Conservation (phyloP, 2,329 filamentous ascomycete species). For the Sporothrix variecibatus region DNA sequence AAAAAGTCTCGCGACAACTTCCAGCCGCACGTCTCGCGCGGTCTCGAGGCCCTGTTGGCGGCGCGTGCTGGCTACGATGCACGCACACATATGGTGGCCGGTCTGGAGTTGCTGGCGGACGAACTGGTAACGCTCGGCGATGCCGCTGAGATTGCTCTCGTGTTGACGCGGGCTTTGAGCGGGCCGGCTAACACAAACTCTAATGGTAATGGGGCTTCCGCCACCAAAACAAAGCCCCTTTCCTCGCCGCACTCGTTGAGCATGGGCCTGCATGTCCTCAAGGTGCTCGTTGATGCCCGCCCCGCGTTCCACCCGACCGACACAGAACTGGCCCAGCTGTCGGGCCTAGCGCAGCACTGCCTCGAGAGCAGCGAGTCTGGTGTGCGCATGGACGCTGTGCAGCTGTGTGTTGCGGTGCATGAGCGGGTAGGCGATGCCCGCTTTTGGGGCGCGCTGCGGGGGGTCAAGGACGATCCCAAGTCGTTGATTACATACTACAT, state of each 20-base stretch:
- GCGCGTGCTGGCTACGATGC: slow-evolving; percentile 68
- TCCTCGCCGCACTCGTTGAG: slow-evolving; percentile 53
- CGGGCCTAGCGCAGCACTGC: slow-evolving; percentile 55
- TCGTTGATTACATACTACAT: slow-evolving; percentile 81
- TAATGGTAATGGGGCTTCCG: background rate
- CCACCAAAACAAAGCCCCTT: background rate
- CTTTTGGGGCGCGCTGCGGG: slow-evolving; percentile 70
- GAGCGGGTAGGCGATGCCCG: slow-evolving; percentile 57
- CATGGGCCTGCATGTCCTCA: slow-evolving; percentile 66
- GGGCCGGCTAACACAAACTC: slow-evolving; percentile 40
- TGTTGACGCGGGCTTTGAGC: slow-evolving; percentile 53
- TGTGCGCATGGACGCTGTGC: slow-evolving; percentile 73
- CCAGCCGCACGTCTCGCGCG: slow-evolving; percentile 65
- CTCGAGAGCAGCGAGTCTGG: slow-evolving; percentile 63
- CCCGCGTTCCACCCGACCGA: slow-evolving; percentile 53
- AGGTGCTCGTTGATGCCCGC: slow-evolving; percentile 55
- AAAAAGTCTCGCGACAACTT: slow-evolving; percentile 67
- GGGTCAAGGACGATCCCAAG: slow-evolving; percentile 69
- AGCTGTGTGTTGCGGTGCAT: slow-evolving; percentile 74
- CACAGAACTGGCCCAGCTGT: slow-evolving; percentile 53
- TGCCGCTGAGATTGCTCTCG: slow-evolving; percentile 59
- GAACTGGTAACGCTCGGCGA: slow-evolving; percentile 70
- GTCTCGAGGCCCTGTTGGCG: slow-evolving; percentile 66
- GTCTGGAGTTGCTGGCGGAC: slow-evolving; percentile 71
- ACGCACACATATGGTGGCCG: slow-evolving; percentile 70